Conservation (phyloP, 352 stramenopile genomes). For the Blastocystis sp. region DNA sequence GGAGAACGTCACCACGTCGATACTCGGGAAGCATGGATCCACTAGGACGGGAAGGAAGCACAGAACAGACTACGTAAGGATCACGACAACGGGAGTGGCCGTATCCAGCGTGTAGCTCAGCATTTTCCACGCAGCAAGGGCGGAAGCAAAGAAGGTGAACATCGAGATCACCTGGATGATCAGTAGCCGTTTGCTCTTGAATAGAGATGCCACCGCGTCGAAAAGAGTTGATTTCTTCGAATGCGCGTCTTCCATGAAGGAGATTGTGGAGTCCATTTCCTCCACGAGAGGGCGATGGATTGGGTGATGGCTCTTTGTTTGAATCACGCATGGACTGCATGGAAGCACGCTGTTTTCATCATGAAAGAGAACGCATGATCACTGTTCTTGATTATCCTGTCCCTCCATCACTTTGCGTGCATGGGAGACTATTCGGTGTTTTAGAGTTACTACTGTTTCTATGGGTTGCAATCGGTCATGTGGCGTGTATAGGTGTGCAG, state of each 20-base stretch:
- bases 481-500: too few species aligned
- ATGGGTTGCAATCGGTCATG: too few species aligned
- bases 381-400: too few species aligned
- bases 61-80: conserved; percentile 37
- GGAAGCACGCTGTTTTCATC: too few species aligned
- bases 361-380: too few species aligned
- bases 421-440: too few species aligned
- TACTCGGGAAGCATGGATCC: conserved; percentile 67
- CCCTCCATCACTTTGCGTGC: too few species aligned
- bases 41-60: conserved; percentile 9
- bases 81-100: conserved; percentile 65
- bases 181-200: conserved; percentile 51
- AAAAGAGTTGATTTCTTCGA: conserved; percentile 12
- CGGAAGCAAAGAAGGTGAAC: conserved; percentile 60
- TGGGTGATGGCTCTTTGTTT: too few species aligned
- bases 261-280: background rate
- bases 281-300: background rate
- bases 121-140: conserved; percentile 37
- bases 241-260: conserved; percentile 23
- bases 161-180: conserved; percentile 47
- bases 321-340: too few species aligned
- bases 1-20: conserved; percentile 50
- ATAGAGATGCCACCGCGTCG: conserved; percentile 21
- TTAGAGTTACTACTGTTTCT: too few species aligned
- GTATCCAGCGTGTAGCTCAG: conserved; percentile 43